Percentiles rank a stretch among this genome's conserved stretches.
phyloP scores from a whole-genome alignment of 1,139 yeast genomes.

The Suhomyces anneliseae region DNA sequence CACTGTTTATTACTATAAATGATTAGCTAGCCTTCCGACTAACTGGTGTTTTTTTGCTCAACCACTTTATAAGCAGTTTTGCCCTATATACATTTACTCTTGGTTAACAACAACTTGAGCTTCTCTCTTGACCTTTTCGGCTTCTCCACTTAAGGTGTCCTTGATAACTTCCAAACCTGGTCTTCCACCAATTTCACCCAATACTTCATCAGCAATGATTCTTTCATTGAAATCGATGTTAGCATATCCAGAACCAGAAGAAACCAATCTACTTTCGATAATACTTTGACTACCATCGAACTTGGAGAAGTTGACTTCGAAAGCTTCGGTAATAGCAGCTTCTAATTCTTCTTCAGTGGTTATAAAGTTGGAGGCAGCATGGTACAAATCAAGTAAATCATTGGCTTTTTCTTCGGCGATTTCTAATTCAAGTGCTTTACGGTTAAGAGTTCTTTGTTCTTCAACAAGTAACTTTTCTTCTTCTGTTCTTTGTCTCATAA shows the following conservation, averaged over 20 bases:
- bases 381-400: constrained; percentile 67
- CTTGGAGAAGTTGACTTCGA: constrained; percentile 43
- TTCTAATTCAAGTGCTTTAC: constrained; percentile 34
- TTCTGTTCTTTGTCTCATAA: constrained; percentile 68
- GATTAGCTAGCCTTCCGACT: neutral
- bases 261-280: constrained; percentile 39
- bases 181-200: constrained; percentile 25
- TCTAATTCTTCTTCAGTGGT: constrained; percentile 65
- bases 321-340: constrained; percentile 56
- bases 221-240: constrained; percentile 32
- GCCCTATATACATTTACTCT: constrained; percentile 8
- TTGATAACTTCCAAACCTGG: constrained; percentile 39
- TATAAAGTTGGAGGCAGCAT: constrained; percentile 64
- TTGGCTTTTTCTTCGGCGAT: constrained; percentile 49
- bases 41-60: neutral
- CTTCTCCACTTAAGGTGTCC: constrained; percentile 23
- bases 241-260: constrained; percentile 31
- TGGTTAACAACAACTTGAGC: constrained; percentile 33
- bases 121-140: constrained; percentile 37
- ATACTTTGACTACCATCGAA: constrained; percentile 37
- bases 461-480: constrained; percentile 54
- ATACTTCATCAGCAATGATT: constrained; percentile 35
- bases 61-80: neutral
- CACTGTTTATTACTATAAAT: no score
- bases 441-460: constrained; percentile 35